A percentile compares a stretch with the other conserved stretches of the same genome.
phyloP scores from a whole-genome alignment of 1,284 basidiomycete species.

The Schizophyllum amplum region DNA sequence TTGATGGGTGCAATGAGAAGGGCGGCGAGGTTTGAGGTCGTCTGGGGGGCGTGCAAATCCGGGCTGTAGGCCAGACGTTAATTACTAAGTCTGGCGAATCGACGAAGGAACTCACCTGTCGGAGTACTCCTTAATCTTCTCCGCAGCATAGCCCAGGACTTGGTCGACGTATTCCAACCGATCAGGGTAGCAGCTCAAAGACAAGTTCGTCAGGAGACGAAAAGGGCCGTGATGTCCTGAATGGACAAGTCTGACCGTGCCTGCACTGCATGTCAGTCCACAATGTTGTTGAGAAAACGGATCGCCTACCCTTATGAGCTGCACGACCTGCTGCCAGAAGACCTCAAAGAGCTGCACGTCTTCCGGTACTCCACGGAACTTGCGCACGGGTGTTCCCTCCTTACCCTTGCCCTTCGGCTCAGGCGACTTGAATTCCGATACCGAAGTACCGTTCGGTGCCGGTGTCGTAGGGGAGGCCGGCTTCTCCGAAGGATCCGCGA shows the following conservation, averaged over 20 bases:
- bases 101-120: conserved; percentile 48
- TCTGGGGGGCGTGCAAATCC: conserved; percentile 81
- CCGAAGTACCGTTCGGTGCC: conserved; percentile 20
- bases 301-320: conserved; percentile 76
- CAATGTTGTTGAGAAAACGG: conserved; percentile 11
- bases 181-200: conserved; percentile 92
- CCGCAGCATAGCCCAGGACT: conserved; percentile 78
- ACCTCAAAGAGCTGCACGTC: conserved; percentile 92
- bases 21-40: conserved; percentile 81
- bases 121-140: conserved; percentile 78
- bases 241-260: conserved; percentile 92
- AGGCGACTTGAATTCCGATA: conserved; percentile 23
- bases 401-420: conserved; percentile 48
- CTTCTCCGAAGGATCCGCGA: conserved; percentile 18
- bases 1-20: conserved; percentile 88
- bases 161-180: conserved; percentile 93
- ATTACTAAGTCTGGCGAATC: conserved; percentile 9
- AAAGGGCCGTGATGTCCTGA: conserved; percentile 89
- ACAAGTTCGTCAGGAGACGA: conserved; percentile 92
- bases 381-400: conserved; percentile 45
- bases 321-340: conserved; percentile 97
- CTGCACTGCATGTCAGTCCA: conserved; percentile 29
- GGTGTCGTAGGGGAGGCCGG: neutral
- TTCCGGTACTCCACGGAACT: conserved; percentile 90
- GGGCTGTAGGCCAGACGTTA: conserved; percentile 42